Evolutionary conservation across 306 rosid species (phyloP), one percentile per base, ranked within the genome.

Genomic region (Rosa chinensis): DNA sequence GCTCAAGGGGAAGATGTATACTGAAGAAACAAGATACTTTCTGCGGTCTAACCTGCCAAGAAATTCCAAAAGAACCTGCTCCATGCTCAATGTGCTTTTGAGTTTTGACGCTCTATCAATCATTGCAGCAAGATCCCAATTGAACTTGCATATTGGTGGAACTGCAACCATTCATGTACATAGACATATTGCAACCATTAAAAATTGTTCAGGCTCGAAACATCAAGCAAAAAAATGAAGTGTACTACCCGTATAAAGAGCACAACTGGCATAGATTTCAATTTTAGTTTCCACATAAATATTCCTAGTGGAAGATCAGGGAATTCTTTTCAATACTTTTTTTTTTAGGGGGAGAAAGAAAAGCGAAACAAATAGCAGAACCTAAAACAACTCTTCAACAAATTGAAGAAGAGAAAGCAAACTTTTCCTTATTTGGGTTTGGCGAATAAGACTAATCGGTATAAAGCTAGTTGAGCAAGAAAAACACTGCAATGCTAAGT

Each of bases 151-250:
- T 87, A 84, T 9, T 68, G 74, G 64, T 70, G 63, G 79, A 81
- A 82, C 90, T 87, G 88, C 86, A 81, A 73, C 48, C 74, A 66
- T 53, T 32, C 59, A 70, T 28, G 25, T 45, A 35, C 8, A 52
- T 4, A n/a, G 45, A 21, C 2, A 45, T 43, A 43, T 70, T 40
- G 25, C 70, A 75, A 10, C 45, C 8, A 8, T 49, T 53, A 47
- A 8, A 70, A 59, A 18, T n/a, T 58, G 48, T 14, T 42, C 39
- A 3, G 55, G 20, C 12, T 58, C 13, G 5, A 62, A 62, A 62
- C 40, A 32, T 62, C 8, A 28, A 10, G 37, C 10, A 28, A 25
- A 55, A 14, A 9, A 21, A 32, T 42, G n/a, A n/a, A n/a, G n/a
- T n/a, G n/a, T n/a, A n/a, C n/a, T n/a, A n/a, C n/a, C n/a, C n/a